Percentiles rank a stretch among this genome's conserved stretches.
These are phyloP conservation scores for Penicillium freii DNA, from an alignment of 2,329 filamentous ascomycete species.

Conservation along the genomic window DNA sequence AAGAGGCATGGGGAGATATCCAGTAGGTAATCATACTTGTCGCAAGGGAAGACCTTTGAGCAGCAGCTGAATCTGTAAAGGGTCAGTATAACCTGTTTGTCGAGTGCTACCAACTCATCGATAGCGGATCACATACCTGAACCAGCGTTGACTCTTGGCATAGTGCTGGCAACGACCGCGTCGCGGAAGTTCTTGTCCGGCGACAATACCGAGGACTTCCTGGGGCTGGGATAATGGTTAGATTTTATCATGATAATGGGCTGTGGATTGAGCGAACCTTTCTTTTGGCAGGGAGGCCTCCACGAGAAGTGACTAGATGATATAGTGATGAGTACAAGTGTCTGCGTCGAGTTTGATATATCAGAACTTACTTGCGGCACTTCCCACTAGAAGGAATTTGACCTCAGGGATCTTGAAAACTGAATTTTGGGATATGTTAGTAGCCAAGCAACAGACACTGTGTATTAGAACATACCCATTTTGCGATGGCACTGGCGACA, in stretches of 20 bases:
- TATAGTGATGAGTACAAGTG: constrained; percentile 7
- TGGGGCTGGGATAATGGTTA: constrained; percentile 33
- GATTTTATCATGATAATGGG: background rate
- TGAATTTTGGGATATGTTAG: constrained; percentile 18
- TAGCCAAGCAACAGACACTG: background rate
- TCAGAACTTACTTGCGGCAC: constrained; percentile 46
- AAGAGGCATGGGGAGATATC: background rate
- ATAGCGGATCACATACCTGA: constrained; percentile 41
- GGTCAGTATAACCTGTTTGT: constrained; percentile 9
- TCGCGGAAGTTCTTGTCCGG: constrained; percentile 54
- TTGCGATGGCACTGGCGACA: constrained; percentile 77
- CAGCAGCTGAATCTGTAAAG: constrained; percentile 54
- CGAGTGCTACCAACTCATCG: background rate
- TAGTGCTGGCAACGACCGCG: constrained; percentile 56
- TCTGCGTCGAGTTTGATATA: background rate
- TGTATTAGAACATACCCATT: constrained; percentile 55
- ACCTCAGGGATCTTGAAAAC: constrained; percentile 73
- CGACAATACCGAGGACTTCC: constrained; percentile 55
- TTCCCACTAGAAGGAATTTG: constrained; percentile 71
- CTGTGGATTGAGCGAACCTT: constrained; percentile 32
- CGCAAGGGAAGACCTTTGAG: constrained; percentile 56
- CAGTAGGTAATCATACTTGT: constrained; percentile 45
- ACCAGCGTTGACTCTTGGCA: constrained; percentile 56
- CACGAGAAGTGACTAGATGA: constrained; percentile 28
- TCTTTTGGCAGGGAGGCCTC: constrained; percentile 34